These are phyloP conservation scores for Clohesyomyces aquaticus DNA, from an alignment of 495 filamentous ascomycete species.

Conservation along the genomic window DNA sequence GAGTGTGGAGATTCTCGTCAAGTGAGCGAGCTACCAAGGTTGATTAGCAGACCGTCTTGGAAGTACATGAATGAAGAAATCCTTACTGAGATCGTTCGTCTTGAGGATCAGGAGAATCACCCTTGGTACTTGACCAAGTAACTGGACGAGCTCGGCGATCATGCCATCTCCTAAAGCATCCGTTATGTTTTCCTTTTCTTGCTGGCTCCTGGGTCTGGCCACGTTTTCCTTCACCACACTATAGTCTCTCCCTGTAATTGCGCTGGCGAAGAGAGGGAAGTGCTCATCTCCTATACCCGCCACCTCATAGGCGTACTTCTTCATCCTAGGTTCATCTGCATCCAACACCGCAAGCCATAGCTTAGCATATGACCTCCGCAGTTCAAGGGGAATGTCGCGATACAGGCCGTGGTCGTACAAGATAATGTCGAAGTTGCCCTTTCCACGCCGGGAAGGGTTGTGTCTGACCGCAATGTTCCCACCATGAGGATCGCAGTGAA, in stretches of 20 bases:
- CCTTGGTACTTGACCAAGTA: conserved; percentile 85
- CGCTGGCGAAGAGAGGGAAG: conserved; percentile 93
- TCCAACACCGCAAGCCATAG: conserved; percentile 97
- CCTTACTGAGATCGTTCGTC: conserved; percentile 90
- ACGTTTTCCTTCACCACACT: conserved; percentile 66
- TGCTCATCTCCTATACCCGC: conserved; percentile 89
- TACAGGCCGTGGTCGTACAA: conserved; percentile 99
- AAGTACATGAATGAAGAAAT: too few relatives aligned
- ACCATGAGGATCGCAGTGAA: conserved; percentile 98
- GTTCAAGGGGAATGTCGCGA: conserved; percentile 78
- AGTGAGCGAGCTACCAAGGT: conserved; percentile 70
- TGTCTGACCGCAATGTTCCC: conserved; percentile 93
- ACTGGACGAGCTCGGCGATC: conserved; percentile 81
- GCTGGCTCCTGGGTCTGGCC: conserved; percentile 62
- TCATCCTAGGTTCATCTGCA: conserved; percentile 79
- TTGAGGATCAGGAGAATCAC: conserved; percentile 96
- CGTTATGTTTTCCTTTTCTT: conserved; percentile 82
- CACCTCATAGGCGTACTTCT: conserved; percentile 83
- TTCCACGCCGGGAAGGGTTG: conserved; percentile 59
- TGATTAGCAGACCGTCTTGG: too few relatives aligned
- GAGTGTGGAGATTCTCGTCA: conserved; percentile 90
- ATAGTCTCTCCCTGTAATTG: conserved; percentile 94
- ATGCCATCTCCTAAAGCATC: conserved; percentile 83
- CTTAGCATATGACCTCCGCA: conserved; percentile 90
- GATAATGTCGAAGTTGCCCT: conserved; percentile 91